These are phyloP conservation scores for Capronia coronata DNA, from an alignment of 2,329 filamentous ascomycete species.

Conservation along the genomic window DNA sequence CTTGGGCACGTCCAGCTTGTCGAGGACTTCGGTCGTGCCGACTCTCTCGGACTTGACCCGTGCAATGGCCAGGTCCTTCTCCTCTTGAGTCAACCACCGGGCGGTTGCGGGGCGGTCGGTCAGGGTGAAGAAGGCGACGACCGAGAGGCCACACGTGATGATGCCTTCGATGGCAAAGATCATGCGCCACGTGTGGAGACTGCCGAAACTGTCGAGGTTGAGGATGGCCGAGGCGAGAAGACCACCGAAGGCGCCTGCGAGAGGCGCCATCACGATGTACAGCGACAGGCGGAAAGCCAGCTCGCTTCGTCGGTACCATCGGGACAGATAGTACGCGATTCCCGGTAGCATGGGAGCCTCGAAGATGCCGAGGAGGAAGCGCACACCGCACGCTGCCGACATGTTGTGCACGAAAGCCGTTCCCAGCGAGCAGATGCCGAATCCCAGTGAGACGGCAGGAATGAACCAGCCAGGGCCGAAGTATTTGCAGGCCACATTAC, in stretches of 20 bases:
- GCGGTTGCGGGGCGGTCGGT: constrained; percentile 65
- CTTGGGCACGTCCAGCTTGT: constrained; percentile 56
- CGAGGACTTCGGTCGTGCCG: constrained; percentile 56
- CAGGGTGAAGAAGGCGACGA: constrained; percentile 58
- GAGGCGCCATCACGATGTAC: constrained; percentile 64
- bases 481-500: constrained; percentile 62
- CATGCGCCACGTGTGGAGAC: constrained; percentile 58
- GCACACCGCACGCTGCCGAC: constrained; percentile 51
- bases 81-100: constrained; percentile 57
- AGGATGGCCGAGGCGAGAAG: constrained; percentile 60
- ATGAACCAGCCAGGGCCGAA: constrained; percentile 68
- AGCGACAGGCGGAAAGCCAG: constrained; percentile 60
- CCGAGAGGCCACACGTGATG: constrained; percentile 51
- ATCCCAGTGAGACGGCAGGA: constrained; percentile 55
- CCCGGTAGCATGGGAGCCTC: constrained; percentile 70
- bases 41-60: constrained; percentile 64
- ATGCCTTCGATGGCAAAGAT: constrained; percentile 68
- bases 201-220: constrained; percentile 53
- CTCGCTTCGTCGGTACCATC: constrained; percentile 59
- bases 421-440: constrained; percentile 57
- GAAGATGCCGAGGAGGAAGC: constrained; percentile 54
- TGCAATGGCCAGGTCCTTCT: constrained; percentile 60
- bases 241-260: constrained; percentile 66
- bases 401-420: constrained; percentile 59
- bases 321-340: constrained; percentile 58